Conservation (phyloP, 257 asterid genomes). For the Scutellaria barbata region DNA sequence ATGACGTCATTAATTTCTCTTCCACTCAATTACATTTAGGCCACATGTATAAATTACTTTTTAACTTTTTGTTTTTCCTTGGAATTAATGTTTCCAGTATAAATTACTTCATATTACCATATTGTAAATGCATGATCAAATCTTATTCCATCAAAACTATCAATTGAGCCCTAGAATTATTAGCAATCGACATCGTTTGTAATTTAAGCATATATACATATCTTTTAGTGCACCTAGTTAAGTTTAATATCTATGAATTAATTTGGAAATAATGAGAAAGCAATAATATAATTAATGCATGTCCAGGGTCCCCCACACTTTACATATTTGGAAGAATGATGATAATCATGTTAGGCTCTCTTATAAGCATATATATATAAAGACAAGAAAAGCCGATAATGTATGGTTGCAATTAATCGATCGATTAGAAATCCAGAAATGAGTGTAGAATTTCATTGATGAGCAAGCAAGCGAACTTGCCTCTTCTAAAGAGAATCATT, state of each 20-base stretch:
- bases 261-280: conserved; percentile 25
- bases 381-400: conserved; percentile 19
- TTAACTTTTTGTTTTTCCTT: no score
- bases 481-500: conserved; percentile 27
- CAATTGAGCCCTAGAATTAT: no score
- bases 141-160: no score
- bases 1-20: no score
- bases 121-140: no score
- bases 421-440: conserved; percentile 3
- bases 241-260: not conserved
- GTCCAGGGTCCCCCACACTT: conserved; percentile 21
- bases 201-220: no score
- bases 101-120: no score
- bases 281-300: conserved; percentile 18
- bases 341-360: conserved; percentile 29
- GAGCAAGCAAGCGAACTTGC: conserved; percentile 26
- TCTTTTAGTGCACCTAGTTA: no score
- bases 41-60: no score
- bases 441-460: conserved; percentile 21
- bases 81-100: no score
- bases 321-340: conserved; percentile 14
- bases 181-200: no score
- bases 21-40: no score
- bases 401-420: conserved; percentile 23
- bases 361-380: not conserved